Percentiles rank a stretch among this genome's conserved stretches.
Evolutionary conservation across 306 rosid species (phyloP).

Genomic region (Inga laurina): DNA sequence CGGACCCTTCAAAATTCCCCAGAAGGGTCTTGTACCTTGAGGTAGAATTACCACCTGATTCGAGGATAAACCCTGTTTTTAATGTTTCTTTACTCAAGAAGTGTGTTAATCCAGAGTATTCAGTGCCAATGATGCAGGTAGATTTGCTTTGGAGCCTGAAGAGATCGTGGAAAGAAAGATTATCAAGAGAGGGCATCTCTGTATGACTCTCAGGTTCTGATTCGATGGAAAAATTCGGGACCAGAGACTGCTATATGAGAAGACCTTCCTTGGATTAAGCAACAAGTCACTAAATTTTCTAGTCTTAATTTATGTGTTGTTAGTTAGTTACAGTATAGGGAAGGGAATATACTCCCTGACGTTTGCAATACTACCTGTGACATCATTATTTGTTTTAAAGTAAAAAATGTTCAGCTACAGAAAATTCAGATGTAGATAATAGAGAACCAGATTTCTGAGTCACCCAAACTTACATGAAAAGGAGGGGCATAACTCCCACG

Average conservation of each 20-base stretch:
- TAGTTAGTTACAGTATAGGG: background rate
- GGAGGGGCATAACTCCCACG: slow-evolving; percentile 97
- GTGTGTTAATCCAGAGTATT: background rate
- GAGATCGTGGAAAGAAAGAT: background rate
- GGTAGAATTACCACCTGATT: background rate
- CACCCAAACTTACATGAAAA: slow-evolving; percentile 73
- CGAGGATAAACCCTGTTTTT: background rate
- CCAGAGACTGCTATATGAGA: background rate
- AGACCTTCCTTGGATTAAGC: background rate
- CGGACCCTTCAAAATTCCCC: too few relatives aligned
- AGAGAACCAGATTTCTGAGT: background rate
- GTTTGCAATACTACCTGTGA: background rate
- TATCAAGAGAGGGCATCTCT: background rate
- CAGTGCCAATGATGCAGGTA: background rate
- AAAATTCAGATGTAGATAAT: background rate
- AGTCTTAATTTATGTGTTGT: background rate
- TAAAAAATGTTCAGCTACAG: background rate
- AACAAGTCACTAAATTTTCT: background rate
- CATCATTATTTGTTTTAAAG: background rate
- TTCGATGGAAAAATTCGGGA: background rate
- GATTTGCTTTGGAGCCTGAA: background rate
- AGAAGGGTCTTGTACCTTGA: background rate
- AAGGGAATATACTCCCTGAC: background rate
- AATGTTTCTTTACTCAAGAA: background rate
- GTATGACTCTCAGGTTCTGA: background rate